Evolutionary conservation across 345 rosid species (phyloP), one percentile per base, ranked within the genome.

Genomic region (Corymbia maculata): DNA sequence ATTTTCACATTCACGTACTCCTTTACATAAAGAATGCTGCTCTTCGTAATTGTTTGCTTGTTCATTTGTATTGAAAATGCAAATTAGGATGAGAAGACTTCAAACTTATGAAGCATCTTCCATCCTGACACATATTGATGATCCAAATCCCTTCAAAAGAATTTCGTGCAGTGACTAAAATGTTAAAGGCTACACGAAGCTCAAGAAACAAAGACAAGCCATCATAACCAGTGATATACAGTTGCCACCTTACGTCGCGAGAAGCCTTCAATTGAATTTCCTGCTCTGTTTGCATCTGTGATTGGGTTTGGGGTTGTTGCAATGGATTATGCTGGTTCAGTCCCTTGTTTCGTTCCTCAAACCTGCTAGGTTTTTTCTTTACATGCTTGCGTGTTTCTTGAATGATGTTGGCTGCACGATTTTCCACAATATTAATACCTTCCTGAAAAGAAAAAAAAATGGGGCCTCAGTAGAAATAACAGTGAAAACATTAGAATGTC

Each of bases 181-280:
- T 75, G 82, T 36, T 51, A 86, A 59, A 55, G 86, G 59, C 82
- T 87, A 50, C 82, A 88, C 47, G 7, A 66, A 49, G 21, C 30
- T 50, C 50, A 12, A 42, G 49, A 75, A n/a, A 59, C 53, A 51
- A 22, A 86, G 79, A 86, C 28, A 30, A 85, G 85, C 70, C 57
- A 90, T 84, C 88, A 89, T 85, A 84, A 86, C 70, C 64, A 92
- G 89, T 88, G 89, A 92, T 92, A 93, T 93, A 92, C 87, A 94
- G 97, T 91, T 89, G 98, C 94, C 97, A 96, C 98, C 99, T 97
- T 96, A 97, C 99, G 93, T 97, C 99, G 91, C 98, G 99, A 92
- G 99, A 97, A 89, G 99, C 99, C 95, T 97, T 97, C 87, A 96
- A 93, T 91, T 97, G 99, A 93, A 95, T 94, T 85, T 96, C 99